These are phyloP conservation scores for Akanthomyces lecanii DNA, from an alignment of 2,329 filamentous ascomycete genomes.

Conservation along the genomic window DNA sequence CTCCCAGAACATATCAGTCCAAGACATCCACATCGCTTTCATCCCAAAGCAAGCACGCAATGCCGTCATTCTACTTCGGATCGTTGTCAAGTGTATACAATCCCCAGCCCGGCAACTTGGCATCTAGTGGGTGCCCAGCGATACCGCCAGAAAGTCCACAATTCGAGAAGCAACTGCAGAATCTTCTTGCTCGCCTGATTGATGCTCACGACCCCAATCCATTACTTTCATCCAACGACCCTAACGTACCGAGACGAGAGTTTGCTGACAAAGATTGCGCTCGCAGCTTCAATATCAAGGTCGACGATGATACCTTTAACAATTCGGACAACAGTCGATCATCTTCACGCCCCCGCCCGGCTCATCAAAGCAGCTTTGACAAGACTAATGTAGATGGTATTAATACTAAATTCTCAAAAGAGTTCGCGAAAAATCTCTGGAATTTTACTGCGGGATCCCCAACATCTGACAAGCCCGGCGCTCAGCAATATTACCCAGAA, in stretches of 20 bases:
- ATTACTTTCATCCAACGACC: background rate
- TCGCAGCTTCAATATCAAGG: conserved; percentile 49
- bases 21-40: background rate
- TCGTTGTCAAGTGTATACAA: conserved; percentile 18
- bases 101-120: conserved; percentile 14
- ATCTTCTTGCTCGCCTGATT: conserved; percentile 29
- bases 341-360: conserved; percentile 25
- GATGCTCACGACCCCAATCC: conserved; percentile 3
- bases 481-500: conserved; percentile 24
- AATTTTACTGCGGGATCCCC: conserved; percentile 49
- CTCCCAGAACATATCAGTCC: background rate
- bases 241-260: background rate
- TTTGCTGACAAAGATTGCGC: conserved; percentile 32
- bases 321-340: conserved; percentile 3
- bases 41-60: background rate
- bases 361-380: conserved; percentile 39
- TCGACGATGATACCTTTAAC: conserved; percentile 40
- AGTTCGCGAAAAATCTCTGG: conserved; percentile 42
- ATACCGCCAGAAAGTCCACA: conserved; percentile 27
- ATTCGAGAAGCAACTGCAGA: conserved; percentile 39
- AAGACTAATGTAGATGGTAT: conserved; percentile 56
- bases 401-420: conserved; percentile 55
- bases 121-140: conserved; percentile 32
- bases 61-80: conserved; percentile 10
- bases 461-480: conserved; percentile 25